phyloP scores from a whole-genome alignment of 768 basidiomycete species.

The Collybia sordida region DNA sequence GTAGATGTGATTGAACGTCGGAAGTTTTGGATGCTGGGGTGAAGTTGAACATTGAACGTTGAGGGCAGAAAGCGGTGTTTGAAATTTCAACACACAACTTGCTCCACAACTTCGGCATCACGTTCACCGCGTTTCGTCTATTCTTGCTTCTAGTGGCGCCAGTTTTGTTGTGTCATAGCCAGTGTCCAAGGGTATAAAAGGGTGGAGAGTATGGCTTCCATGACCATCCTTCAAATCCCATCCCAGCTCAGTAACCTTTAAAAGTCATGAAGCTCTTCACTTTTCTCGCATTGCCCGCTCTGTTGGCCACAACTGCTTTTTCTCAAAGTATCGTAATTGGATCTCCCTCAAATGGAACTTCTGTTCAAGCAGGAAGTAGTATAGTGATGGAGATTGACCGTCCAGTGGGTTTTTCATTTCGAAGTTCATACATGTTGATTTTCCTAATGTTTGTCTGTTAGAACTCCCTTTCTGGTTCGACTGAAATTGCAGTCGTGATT shows the following conservation, averaged over 20 bases:
- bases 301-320: slow-evolving; percentile 31
- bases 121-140: too few species aligned
- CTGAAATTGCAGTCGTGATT: slow-evolving; percentile 46
- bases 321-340: slow-evolving; percentile 44
- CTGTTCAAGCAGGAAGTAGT: slow-evolving; percentile 33
- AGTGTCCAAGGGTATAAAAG: too few species aligned
- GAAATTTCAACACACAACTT: too few species aligned
- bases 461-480: slow-evolving; percentile 29
- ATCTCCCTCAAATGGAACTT: slow-evolving; percentile 31
- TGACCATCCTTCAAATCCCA: too few species aligned
- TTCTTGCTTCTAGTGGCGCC: too few species aligned
- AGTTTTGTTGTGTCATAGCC: too few species aligned
- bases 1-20: too few species aligned
- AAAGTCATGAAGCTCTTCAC: slow-evolving; percentile 7
- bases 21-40: too few species aligned
- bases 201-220: too few species aligned
- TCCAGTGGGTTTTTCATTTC: slow-evolving; percentile 34
- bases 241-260: neutral
- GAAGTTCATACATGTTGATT: neutral
- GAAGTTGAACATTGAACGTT: too few species aligned
- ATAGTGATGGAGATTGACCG: slow-evolving; percentile 46
- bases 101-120: too few species aligned
- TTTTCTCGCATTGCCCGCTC: slow-evolving; percentile 6
- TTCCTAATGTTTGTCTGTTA: slow-evolving; percentile 24
- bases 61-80: too few species aligned